Evolutionary conservation across 2,329 filamentous ascomycete species (phyloP), one percentile per base, ranked within the genome.

Genomic region (Aspergillus texensis): DNA sequence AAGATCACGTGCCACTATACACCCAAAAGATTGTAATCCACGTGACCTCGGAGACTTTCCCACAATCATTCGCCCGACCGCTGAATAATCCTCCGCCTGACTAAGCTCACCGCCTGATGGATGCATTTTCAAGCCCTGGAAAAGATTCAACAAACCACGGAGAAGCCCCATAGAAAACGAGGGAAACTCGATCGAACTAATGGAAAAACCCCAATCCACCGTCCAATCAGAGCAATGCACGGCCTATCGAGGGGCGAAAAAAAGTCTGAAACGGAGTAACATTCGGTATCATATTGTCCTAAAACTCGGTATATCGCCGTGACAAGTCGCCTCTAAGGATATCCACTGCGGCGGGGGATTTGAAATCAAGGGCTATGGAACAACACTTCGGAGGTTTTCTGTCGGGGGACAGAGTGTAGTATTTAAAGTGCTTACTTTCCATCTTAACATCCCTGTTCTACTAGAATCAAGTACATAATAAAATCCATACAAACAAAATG

Each of bases 21-120:
- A 0, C 34, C 9, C 2, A 32, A 6, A 16, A 14, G 1, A 14
- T 8, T 1, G 1, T 28, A 6, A 3, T 6, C 0, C 34, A 48
- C 45, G 14, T 48, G 45, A 48, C 6, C 24, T 48, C 48, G 26
- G 48, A 52, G 48, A 52, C 48, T 52, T 52, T 52, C 16, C 19
- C 30, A 11, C 16, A 4, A 16, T 34, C 52, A 34, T 54, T 54
- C 30, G 19, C 8, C 52, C 52, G 52, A 54, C 8, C 24, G 30
- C 52, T 54, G 52, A 36, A 14, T 36, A 34, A 36, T 39, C 50
- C 45, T 16, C 45, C 39, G 39, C 19, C 4, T 41, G 39, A 41
- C 39, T 16, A 26, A 24, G 12, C 24, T 19, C 6, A 26, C 24
- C 6, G n/a, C 45, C 24, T 28, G 45, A 19, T 1, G n/a, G 4